Evolutionary conservation across 2,329 filamentous ascomycete species (phyloP), one percentile per base, ranked within the genome.

Genomic region (Diaporthe ampelina): DNA sequence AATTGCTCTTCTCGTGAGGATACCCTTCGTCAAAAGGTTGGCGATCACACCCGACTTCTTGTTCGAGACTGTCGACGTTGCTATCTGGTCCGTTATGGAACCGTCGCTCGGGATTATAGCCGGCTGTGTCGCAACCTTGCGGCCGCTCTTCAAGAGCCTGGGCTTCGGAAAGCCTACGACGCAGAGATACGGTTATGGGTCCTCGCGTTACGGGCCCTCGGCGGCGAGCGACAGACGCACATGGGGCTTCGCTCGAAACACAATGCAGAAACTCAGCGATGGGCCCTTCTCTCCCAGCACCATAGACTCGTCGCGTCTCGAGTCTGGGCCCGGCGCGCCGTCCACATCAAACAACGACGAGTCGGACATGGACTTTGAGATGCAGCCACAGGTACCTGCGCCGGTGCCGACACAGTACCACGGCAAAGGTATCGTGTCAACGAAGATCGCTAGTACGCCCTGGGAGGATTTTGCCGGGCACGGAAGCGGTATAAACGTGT

Each of bases 51-150:
- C 77, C 3, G 77, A 79, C 37, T 82, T 82, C 59, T 75, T 83
- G 7, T 81, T 78, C 43, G 80, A 81, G 32, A 82, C 81, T 26
- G 77, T 83, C 81, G 80, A 81, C 24, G 77, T 85, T 1, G 83
- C 82, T 37, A 83, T 84, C 52, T 85, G 83, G 83, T 83, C 81
- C 17, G 80, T 84, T 13, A 76, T 84, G 58, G 84, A 85, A 75
- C 80, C 82, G 0, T 81, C 81, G 32, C 77, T 85, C 0, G 84
- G 83, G 35, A 83, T 85, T 24, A 79, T 83, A 9, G 82, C 81
- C n/a, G 83, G 80, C 7, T 81, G 80, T 54, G 65, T 78, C 1
- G 79, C 77, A 2, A 80, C 80, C 0, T 73, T 81, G 17, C 78
- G 78, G 0, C 79, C 80, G 1, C 77, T 82, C 1, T 78, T 80